Base-by-base conservation (phyloP, 2,329 filamentous ascomycete species). In the Pseudocercospora eumusae region DNA sequence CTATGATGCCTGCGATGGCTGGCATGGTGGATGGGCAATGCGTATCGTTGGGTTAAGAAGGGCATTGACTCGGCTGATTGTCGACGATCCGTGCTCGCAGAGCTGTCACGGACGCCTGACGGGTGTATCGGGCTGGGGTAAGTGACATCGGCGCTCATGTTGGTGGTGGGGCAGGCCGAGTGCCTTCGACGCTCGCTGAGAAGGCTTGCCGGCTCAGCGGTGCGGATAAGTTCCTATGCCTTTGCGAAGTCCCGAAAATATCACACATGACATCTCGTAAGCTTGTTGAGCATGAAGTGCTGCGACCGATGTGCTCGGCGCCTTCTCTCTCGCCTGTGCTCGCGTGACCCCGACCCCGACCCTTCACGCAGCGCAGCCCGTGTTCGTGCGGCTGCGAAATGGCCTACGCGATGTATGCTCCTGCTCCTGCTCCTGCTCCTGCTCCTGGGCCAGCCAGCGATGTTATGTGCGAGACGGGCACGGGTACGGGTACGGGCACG, bases 201-300 rank as follows among this genome's bases (percentile, higher is more conserved):
- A 62, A 63, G 62, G 62, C 54, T 57, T 61, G 62, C 62, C 49
- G 62, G 63, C 60, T 75, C 70, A 74, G 70, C 67, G 68, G 60
- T 64, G 60, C 54, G 68, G 70, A 65, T 65, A 67, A 58, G 71
- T 74, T 65, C 71, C 74, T 67, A 75, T 74, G 65, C 74, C 73
- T 70, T 70, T 74, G 67, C 71, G 73, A 71, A 66, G 67, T 57
- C 72, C 68, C 64, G 66, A 65, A 62, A 68, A 64, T 42, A 64
- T 64, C 65, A 64, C 70, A 68, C 69, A 69, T 70, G 69, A 72
- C 72, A 74, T 74, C 52, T 54, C 64, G 63, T 61, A 64, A 57
- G 55, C 44, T 18, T 61, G 31, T 61, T 47, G 58, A 64, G 53
- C 61, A 64, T 64, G 61, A 57, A 60, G 47, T 52, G 53, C 54